Evolutionary conservation across 768 basidiomycete species (phyloP), one percentile per base, ranked within the genome.

Genomic region (Albatrellus ellisii): DNA sequence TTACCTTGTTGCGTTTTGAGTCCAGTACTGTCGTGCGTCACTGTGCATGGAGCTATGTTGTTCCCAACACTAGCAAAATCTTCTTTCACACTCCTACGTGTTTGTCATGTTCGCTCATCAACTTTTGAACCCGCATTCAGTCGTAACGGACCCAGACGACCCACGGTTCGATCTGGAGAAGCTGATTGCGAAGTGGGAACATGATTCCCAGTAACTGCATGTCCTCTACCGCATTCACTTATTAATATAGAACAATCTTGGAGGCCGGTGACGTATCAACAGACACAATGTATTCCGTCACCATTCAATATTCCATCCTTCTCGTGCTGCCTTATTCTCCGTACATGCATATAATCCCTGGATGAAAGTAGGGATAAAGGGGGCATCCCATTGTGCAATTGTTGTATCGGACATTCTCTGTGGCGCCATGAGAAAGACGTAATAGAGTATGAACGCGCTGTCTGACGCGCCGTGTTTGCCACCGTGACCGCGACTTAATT

Each of bases 151-250:
- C 69, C 87, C 91, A 31, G 94, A 97, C 53, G 80, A 97, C 63
- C 89, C 94, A 41, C 77, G 75, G 50, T 99, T 97, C 64, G 91
- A 97, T 70, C 69, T 97, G 59, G 94, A 98, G 71, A 89, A 89
- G 63, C 64, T 95, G 46, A 55, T 87, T 58, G 68, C 70, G 33
- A 75, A 77, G 57, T 79, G 77, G 72, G 85, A 86, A 62, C 75
- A 70, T 57, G 75, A 75, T 52, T 72, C 66, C 43, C 44, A 25
- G 21, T 41, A 41, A 36, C 24, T 35, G 41, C 37, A 34, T 40
- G 34, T 45, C 27, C n/a, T 31, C 40, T 21, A 26, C n/a, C 32
- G 27, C 42, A 17, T 33, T 24, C 46, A 41, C 43, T 26, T 38
- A 35, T 34, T 45, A 48, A 44, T 40, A 50, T 50, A 50, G 46